Evolutionary conservation across 495 filamentous ascomycete species (phyloP).

Genomic region (Aspergillus cristatus): DNA sequence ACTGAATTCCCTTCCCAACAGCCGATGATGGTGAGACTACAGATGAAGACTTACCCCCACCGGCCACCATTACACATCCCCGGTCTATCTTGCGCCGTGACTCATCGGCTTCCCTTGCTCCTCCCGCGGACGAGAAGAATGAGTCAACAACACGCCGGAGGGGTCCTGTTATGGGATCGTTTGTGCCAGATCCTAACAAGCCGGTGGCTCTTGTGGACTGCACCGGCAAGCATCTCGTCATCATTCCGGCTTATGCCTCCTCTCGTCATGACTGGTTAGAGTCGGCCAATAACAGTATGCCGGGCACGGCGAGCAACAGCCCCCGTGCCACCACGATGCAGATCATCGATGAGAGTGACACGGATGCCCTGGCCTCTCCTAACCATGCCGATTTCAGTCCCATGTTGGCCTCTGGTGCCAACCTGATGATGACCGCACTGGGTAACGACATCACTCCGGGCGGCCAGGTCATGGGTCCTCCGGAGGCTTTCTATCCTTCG

Average conservation of each 20-base stretch:
- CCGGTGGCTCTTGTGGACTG: constrained; percentile 65
- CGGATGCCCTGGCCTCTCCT: constrained; percentile 40
- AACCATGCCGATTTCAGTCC: constrained; percentile 42
- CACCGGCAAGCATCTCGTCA: constrained; percentile 61
- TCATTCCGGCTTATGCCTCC: constrained; percentile 46
- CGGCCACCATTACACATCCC: constrained; percentile 44
- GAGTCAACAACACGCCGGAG: constrained; percentile 40
- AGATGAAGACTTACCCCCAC: constrained; percentile 64
- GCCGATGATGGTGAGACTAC: constrained; percentile 77
- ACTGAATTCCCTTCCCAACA: constrained; percentile 41
- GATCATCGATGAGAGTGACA: constrained; percentile 43
- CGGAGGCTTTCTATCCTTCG: constrained; percentile 68
- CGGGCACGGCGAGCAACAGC: constrained; percentile 45
- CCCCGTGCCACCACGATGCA: constrained; percentile 38
- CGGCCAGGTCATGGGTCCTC: constrained; percentile 60
- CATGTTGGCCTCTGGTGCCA: constrained; percentile 58
- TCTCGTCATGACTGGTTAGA: constrained; percentile 42
- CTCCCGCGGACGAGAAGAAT: constrained; percentile 42
- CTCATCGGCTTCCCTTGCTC: constrained; percentile 37
- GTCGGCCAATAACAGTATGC: constrained; percentile 38
- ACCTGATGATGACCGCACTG: constrained; percentile 68
- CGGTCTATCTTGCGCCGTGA: constrained; percentile 48
- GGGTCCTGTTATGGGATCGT: constrained; percentile 48
- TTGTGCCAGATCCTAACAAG: constrained; percentile 50
- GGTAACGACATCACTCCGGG: constrained; percentile 47